A percentile compares a stretch with the other conserved stretches of the same genome.
These are phyloP conservation scores for Fusarium devonianum DNA, from an alignment of 2,329 filamentous ascomycete genomes.

Conservation along the genomic window DNA sequence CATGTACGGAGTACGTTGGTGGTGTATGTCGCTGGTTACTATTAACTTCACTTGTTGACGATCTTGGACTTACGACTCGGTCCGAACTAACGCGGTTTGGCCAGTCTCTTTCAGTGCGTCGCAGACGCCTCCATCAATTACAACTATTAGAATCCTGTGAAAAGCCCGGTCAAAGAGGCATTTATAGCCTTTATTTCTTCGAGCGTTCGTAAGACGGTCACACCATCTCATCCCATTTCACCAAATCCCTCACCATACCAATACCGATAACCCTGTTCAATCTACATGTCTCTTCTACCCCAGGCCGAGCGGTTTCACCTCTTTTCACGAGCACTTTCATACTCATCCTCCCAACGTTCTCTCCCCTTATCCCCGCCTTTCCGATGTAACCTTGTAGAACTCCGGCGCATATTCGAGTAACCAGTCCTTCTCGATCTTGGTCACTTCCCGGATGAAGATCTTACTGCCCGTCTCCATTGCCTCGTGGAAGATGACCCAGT, in stretches of 20 bases:
- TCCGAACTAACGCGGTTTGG: too few relatives aligned
- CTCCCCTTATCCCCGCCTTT: slow-evolving; percentile 37
- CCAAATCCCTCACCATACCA: slow-evolving; percentile 30
- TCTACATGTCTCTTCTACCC: slow-evolving; percentile 21
- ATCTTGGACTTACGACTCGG: neutral
- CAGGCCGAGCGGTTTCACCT: slow-evolving; percentile 33
- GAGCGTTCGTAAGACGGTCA: too few relatives aligned
- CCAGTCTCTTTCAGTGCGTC: too few relatives aligned
- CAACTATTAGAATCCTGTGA: too few relatives aligned
- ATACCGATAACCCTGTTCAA: slow-evolving; percentile 23
- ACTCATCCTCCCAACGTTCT: slow-evolving; percentile 15
- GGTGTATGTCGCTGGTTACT: neutral
- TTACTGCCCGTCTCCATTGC: slow-evolving; percentile 89
- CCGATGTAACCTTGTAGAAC: slow-evolving; percentile 71
- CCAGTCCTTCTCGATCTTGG: slow-evolving; percentile 94
- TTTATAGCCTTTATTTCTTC: too few relatives aligned
- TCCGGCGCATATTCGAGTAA: slow-evolving; percentile 85
- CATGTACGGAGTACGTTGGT: neutral
- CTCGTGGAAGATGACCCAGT: slow-evolving; percentile 97
- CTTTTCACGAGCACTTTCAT: slow-evolving; percentile 15
- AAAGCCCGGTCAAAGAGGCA: too few relatives aligned
- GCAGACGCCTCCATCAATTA: too few relatives aligned
- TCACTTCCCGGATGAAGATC: slow-evolving; percentile 88
- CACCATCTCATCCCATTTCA: slow-evolving; percentile 27
- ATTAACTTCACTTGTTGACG: neutral